Conservation (phyloP, 2,329 filamentous ascomycete species). For the Sphaerulina musiva region DNA sequence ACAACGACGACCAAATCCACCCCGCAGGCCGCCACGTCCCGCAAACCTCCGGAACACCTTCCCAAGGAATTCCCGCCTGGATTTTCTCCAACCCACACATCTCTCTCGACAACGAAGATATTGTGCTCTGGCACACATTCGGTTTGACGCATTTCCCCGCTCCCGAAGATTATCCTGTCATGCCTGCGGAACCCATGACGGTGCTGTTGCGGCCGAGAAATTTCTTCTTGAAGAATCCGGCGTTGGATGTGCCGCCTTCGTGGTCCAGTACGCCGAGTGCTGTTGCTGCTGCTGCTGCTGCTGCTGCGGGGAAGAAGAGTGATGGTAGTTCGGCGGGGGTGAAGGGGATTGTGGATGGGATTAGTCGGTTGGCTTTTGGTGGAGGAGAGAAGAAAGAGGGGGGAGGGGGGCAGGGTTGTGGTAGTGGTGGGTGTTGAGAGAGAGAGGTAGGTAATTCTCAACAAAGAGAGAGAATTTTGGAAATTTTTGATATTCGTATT, state of each 20-base stretch:
- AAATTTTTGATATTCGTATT: too few relatives aligned
- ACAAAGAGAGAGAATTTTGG: too few relatives aligned
- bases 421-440: constrained; percentile 9
- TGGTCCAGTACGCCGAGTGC: constrained; percentile 68
- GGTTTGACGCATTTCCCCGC: constrained; percentile 83
- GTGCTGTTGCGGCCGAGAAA: constrained; percentile 57
- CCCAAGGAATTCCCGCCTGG: constrained; percentile 67
- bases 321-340: constrained; percentile 16
- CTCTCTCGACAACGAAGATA: constrained; percentile 70
- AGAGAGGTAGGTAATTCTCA: background rate
- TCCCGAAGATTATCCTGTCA: constrained; percentile 86
- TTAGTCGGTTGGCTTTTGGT: constrained; percentile 46
- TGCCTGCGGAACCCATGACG: constrained; percentile 65
- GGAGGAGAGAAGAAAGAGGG: constrained; percentile 26
- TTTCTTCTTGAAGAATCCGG: constrained; percentile 82
- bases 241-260: constrained; percentile 71
- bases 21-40: constrained; percentile 82
- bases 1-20: constrained; percentile 74
- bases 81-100: constrained; percentile 61
- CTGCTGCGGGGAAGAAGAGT: constrained; percentile 22
- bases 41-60: constrained; percentile 75
- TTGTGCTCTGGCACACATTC: constrained; percentile 92
- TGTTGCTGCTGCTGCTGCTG: constrained; percentile 34
- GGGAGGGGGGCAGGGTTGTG: constrained; percentile 29
- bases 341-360: constrained; percentile 44